Evolutionary conservation across 2,329 filamentous ascomycete species (phyloP).

Genomic region (Trichoderma sp.): DNA sequence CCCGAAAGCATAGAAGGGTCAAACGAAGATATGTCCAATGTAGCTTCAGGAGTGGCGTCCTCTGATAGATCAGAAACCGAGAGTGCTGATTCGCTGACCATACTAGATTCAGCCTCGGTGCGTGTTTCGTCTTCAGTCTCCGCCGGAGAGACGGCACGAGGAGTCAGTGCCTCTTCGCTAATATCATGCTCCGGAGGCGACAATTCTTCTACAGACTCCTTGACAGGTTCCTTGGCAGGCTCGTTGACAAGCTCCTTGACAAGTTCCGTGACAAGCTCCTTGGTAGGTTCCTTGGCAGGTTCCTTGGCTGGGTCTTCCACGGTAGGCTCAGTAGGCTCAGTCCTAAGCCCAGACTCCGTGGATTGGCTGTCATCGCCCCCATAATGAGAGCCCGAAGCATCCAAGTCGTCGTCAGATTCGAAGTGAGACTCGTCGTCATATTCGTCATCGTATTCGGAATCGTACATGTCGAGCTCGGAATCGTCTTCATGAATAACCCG

Average conservation of each 20-base stretch:
- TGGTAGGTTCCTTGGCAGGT: neutral
- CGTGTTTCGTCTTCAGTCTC: neutral
- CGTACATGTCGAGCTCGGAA: slow-evolving; percentile 65
- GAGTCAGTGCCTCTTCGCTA: slow-evolving; percentile 43
- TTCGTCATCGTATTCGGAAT: slow-evolving; percentile 52
- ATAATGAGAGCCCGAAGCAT: slow-evolving; percentile 54
- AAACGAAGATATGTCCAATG: neutral
- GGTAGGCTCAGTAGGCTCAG: neutral
- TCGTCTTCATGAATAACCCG: slow-evolving; percentile 60
- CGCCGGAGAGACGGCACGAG: slow-evolving; percentile 40
- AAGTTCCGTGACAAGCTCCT: neutral
- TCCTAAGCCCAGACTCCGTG: slow-evolving; percentile 26
- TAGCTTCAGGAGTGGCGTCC: neutral
- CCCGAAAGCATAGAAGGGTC: neutral
- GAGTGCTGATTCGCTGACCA: neutral
- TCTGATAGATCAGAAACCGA: neutral
- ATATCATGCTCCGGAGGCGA: slow-evolving; percentile 38
- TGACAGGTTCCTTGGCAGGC: neutral
- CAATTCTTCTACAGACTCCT: neutral
- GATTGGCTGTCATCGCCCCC: slow-evolving; percentile 38
- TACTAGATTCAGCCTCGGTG: neutral
- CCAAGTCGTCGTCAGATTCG: slow-evolving; percentile 44
- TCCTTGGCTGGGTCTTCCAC: neutral
- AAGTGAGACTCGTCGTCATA: slow-evolving; percentile 46
- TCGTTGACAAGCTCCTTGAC: neutral